phyloP scores from a whole-genome alignment of 768 basidiomycete species.

The Phaffia tasmanica region DNA sequence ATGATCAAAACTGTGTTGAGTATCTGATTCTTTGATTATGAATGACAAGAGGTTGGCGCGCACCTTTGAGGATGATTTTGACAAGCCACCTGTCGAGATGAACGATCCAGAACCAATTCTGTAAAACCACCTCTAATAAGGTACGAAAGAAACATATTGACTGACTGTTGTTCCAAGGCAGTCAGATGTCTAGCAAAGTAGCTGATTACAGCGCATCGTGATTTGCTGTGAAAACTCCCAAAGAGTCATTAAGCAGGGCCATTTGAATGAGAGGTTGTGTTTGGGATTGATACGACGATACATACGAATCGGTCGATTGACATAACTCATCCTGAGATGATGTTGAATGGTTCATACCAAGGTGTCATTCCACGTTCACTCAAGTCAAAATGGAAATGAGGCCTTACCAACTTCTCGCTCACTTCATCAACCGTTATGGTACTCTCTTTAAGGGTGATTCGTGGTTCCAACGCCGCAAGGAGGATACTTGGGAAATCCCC shows the following conservation, averaged over 20 bases:
- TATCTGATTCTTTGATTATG: neutral
- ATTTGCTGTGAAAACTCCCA: neutral
- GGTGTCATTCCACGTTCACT: too few relatives aligned
- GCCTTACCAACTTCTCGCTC: slow-evolving; percentile 54
- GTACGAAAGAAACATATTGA: neutral
- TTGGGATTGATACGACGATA: too few relatives aligned
- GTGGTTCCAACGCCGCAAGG: neutral
- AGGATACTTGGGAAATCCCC: slow-evolving; percentile 63
- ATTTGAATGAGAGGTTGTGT: too few relatives aligned
- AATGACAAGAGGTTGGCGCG: neutral
- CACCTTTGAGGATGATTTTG: slow-evolving; percentile 91
- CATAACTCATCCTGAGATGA: too few relatives aligned
- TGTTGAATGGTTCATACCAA: too few relatives aligned
- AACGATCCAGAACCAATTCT: neutral
- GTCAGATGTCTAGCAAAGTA: slow-evolving; percentile 54
- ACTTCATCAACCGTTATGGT: slow-evolving; percentile 68
- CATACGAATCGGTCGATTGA: too few relatives aligned
- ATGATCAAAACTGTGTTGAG: neutral
- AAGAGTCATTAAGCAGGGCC: neutral
- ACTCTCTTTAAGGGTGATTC: slow-evolving; percentile 51
- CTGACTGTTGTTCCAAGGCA: slow-evolving; percentile 62
- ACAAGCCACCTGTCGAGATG: slow-evolving; percentile 56
- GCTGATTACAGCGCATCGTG: slow-evolving; percentile 31
- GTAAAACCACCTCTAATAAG: neutral
- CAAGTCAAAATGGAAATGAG: too few relatives aligned